A percentile compares a stretch with the other conserved stretches of the same genome.
phyloP scores from a whole-genome alignment of 495 filamentous ascomycete species.

The Beverwykella pulmonaria region DNA sequence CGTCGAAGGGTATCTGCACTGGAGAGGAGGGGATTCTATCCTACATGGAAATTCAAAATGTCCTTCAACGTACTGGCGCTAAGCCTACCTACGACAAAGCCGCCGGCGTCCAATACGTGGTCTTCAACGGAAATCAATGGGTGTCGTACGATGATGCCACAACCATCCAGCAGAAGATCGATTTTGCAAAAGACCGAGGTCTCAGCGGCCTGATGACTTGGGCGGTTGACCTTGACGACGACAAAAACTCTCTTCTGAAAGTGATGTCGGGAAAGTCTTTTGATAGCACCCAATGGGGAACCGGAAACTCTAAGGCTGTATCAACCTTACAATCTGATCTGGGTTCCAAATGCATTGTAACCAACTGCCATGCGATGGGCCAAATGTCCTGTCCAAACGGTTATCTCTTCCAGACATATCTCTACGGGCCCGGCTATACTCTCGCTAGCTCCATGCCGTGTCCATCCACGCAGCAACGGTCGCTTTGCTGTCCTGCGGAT shows the following conservation, averaged over 20 bases:
- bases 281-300: not conserved
- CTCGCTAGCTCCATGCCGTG: not conserved
- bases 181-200: constrained; percentile 46
- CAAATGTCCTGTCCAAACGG: constrained; percentile 4
- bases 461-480: not conserved
- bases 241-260: not conserved
- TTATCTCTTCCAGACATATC: constrained; percentile 10
- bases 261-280: not conserved
- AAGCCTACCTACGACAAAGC: constrained; percentile 36
- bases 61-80: constrained; percentile 34
- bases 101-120: constrained; percentile 48
- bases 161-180: constrained; percentile 50
- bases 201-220: constrained; percentile 42
- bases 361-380: not conserved
- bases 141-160: constrained; percentile 51
- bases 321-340: not conserved
- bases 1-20: constrained; percentile 44
- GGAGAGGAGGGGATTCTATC: constrained; percentile 44
- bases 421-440: not conserved
- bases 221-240: constrained; percentile 42
- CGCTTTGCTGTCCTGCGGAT: constrained; percentile 9
- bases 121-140: constrained; percentile 51
- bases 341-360: not conserved
- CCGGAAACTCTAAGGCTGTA: not conserved
- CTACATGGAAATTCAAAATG: constrained; percentile 48